Conservation (phyloP, 208 protist genomes). For the Leishmania martiniquensis region DNA sequence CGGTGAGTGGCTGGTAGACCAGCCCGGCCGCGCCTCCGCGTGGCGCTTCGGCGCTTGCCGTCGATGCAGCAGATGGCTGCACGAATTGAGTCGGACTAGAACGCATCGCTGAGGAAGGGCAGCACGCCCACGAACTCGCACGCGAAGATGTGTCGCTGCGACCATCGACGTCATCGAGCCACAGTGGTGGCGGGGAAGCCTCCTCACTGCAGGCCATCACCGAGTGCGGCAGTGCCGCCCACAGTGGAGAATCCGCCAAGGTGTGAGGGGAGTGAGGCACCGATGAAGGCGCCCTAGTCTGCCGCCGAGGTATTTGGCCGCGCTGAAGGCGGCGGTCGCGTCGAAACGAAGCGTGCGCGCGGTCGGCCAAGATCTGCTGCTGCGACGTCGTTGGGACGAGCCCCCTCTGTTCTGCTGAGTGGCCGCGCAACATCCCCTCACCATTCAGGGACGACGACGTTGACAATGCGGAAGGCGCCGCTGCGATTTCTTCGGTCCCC, state of each 20-base stretch:
- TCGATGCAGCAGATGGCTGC: neutral
- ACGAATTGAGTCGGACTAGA: neutral
- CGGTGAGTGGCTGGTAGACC: conserved; percentile 35
- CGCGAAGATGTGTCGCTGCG: neutral
- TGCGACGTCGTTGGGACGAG: neutral
- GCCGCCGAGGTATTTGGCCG: neutral
- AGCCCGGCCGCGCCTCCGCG: neutral
- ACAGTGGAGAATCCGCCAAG: conserved; percentile 4
- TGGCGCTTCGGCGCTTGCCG: neutral
- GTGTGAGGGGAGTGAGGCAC: neutral
- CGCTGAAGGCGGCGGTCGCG: conserved; percentile 33
- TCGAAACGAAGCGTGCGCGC: conserved; percentile 35
- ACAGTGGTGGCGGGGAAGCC: neutral
- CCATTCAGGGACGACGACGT: neutral
- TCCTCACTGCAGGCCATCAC: neutral
- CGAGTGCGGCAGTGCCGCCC: conserved; percentile 4
- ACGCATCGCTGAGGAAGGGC: conserved; percentile 3
- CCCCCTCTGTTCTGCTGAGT: neutral
- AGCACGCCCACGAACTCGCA: neutral
- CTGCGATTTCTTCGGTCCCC: neutral
- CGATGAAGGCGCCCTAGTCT: neutral
- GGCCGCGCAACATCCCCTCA: neutral
- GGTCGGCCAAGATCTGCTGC: conserved; percentile 17
- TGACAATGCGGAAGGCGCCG: neutral
- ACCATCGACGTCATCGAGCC: neutral